Evolutionary conservation across 306 rosid genomes (phyloP).

Genomic region (Ceratonia siliqua): DNA sequence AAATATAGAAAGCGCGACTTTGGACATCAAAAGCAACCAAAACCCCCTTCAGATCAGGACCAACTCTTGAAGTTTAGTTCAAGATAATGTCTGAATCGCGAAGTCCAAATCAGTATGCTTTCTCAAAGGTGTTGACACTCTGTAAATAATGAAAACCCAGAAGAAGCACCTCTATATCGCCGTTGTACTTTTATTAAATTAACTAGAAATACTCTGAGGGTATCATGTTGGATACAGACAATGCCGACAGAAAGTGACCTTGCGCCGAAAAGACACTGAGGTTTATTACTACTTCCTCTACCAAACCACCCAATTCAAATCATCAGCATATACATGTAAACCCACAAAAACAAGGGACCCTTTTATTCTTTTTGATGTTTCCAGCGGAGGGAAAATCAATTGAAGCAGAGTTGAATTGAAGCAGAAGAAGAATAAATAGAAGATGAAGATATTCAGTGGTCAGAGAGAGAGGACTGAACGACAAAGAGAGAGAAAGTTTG

Average conservation of each 20-base stretch:
- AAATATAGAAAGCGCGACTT: constrained; percentile 14
- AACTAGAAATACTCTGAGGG: constrained; percentile 37
- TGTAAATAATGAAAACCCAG: constrained; percentile 27
- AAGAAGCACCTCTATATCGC: constrained; percentile 32
- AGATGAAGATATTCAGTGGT: constrained; percentile 17
- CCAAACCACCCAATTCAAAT: constrained; percentile 61
- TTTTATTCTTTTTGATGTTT: constrained; percentile 30
- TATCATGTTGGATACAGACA: constrained; percentile 62
- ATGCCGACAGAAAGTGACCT: constrained; percentile 93
- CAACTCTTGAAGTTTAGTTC: constrained; percentile 19
- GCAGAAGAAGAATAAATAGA: constrained; percentile 18
- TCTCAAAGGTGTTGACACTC: constrained; percentile 15
- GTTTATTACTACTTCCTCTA: constrained; percentile 43
- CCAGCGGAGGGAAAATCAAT: constrained; percentile 29
- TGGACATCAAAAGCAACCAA: constrained; percentile 29
- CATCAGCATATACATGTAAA: constrained; percentile 28
- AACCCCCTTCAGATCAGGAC: constrained; percentile 35
- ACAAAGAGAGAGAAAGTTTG: background rate
- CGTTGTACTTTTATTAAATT: constrained; percentile 43
- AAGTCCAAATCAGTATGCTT: constrained; percentile 36
- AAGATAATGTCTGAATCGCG: constrained; percentile 18
- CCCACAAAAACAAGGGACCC: constrained; percentile 26
- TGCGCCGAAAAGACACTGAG: constrained; percentile 71
- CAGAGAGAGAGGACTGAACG: background rate
- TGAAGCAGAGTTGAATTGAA: constrained; percentile 28